Evolutionary conservation across 2,329 filamentous ascomycete genomes (phyloP), one percentile per base, ranked within the genome.

Genomic region (Epichloe sylvatica): DNA sequence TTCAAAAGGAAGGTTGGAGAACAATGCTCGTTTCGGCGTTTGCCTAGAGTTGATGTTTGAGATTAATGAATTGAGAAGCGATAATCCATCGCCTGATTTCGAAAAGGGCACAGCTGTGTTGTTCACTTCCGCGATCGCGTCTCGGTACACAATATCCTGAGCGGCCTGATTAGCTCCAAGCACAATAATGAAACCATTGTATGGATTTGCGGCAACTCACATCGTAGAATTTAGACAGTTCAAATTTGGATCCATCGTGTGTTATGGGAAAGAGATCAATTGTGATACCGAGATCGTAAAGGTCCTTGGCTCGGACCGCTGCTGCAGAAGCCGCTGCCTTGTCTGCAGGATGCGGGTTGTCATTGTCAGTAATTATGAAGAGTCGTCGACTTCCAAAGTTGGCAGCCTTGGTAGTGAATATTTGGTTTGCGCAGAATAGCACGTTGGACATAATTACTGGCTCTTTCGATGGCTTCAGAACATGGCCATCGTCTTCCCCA

Each of bases 281-380:
- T 1, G 79, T 80, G 33, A 96, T 89, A 4, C 90, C 89, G 30
- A 97, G 72, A 62, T 98, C 92, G 62, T 96, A 97, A 21, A 98
- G 66, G 68, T 98, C 92, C 63, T 95, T 94, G 30, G 92, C 92
- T 48, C 90, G 80, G 5, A 92, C 87, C 6, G 86, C 83, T 4
- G 92, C 87, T 36, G 84, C 80, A 13, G 84, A 84, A 47, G 83
- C 81, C 33, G 83, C 73, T 7, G 76, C 72, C 66, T 90, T 92
- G 62, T 86, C 82, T 17, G 77, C 73, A 0, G 72, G 70, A 62
- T 94, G 86, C 4, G 92, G 92, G 55, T 89, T 77, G 63, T 97
- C 92, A 55, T 94, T 87, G 64, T 97, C 89, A 0, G 92, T 97
- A 50, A 98, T 87, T 54, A 98, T 80, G 67, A 98, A 98, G n/a